Conservation (phyloP, 371 early-diverging fungal genomes). For the Polyrhizophydium stewartii region DNA sequence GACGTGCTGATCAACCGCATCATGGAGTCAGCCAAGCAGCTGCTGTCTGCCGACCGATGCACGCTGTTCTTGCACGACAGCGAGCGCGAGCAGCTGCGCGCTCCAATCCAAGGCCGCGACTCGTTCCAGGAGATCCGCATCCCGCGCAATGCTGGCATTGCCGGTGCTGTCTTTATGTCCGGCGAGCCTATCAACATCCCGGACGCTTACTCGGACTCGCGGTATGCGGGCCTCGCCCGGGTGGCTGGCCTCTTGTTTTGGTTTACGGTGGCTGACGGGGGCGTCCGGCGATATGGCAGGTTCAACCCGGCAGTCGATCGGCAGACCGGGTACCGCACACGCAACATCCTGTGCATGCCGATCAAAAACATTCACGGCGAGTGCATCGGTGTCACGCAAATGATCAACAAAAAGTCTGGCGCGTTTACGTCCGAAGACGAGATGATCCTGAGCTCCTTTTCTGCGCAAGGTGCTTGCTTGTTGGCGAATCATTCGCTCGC, state of each 20-base stretch:
- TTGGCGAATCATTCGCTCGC: constrained; percentile 4
- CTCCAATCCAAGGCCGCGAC: constrained; percentile 33
- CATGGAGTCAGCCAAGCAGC: constrained; percentile 42
- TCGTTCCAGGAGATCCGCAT: constrained; percentile 35
- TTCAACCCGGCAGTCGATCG: constrained; percentile 41
- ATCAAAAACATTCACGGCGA: constrained; percentile 36
- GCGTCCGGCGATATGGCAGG: too few species aligned
- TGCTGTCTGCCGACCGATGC: constrained; percentile 36
- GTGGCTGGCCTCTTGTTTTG: too few species aligned
- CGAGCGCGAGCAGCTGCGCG: constrained; percentile 27
- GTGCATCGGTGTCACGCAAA: constrained; percentile 40
- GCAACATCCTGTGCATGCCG: constrained; percentile 43
- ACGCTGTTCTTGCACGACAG: constrained; percentile 33
- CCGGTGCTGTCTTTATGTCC: constrained; percentile 33
- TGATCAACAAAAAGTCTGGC: constrained; percentile 38
- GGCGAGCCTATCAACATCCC: constrained; percentile 38
- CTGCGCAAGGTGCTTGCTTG: constrained; percentile 32
- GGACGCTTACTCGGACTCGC: constrained; percentile 38
- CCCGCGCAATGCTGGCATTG: constrained; percentile 32
- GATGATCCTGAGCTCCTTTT: constrained; percentile 37
- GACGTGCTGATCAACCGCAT: constrained; percentile 33
- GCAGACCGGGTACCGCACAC: constrained; percentile 39
- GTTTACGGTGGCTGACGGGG: background rate
- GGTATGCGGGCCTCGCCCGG: too few species aligned
- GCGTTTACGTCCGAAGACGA: constrained; percentile 36